phyloP scores from a whole-genome alignment of 148 eudicot genomes.

The Vaccinium corymbosum region DNA sequence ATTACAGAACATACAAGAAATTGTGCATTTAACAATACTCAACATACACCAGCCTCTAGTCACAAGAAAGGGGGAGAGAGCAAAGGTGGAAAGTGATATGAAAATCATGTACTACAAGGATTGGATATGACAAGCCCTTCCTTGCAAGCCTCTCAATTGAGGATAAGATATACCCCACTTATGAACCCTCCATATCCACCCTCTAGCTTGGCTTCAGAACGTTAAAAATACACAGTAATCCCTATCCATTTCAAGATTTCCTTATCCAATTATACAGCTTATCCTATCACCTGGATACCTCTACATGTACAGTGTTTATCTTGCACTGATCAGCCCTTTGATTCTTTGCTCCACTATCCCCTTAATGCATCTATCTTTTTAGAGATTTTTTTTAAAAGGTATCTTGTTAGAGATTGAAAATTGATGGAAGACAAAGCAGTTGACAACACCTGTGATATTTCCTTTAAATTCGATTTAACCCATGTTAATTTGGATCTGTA shows the following conservation, averaged over 20 bases:
- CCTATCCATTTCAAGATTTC: background rate
- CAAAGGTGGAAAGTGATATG: background rate
- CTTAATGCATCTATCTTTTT: background rate
- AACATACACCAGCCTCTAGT: background rate
- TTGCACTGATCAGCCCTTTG: background rate
- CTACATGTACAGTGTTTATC: constrained; percentile 9
- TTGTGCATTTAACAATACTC: no score
- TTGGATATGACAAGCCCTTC: constrained; percentile 31
- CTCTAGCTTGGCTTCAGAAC: background rate
- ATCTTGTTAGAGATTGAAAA: background rate
- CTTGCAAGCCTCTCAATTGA: constrained; percentile 28
- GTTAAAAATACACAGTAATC: background rate
- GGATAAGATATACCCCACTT: constrained; percentile 35
- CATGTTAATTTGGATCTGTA: background rate
- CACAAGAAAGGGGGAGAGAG: background rate
- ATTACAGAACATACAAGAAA: no score
- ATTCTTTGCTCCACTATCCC: background rate
- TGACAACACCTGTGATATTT: background rate
- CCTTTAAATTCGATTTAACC: background rate
- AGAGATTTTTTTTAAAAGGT: background rate
- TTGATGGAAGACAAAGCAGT: background rate
- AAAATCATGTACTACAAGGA: background rate
- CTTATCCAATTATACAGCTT: background rate
- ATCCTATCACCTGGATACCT: background rate
- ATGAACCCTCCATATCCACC: background rate